These are phyloP conservation scores for Leccinum ochraceum DNA, from an alignment of 768 basidiomycete species.

Conservation along the genomic window DNA sequence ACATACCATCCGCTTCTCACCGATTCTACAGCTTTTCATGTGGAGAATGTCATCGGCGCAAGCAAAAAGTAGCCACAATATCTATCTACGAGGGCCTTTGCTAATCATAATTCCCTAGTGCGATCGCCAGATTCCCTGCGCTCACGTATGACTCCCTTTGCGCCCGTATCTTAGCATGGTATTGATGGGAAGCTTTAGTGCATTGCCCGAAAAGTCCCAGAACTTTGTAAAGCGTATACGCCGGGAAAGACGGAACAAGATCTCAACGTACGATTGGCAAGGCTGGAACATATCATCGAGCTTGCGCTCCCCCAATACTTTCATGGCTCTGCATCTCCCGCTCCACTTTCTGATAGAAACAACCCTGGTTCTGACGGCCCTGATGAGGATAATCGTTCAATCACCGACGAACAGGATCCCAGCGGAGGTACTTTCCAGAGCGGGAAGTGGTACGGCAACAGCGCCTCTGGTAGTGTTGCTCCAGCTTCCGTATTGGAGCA, in stretches of 20 bases:
- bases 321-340: slow-evolving; percentile 39
- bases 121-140: slow-evolving; percentile 83
- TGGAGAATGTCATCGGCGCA: slow-evolving; percentile 85
- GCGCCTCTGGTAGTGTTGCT: slow-evolving; percentile 81
- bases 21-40: slow-evolving; percentile 65
- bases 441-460: slow-evolving; percentile 84
- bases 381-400: slow-evolving; percentile 73
- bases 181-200: slow-evolving; percentile 49
- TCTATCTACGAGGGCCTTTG: slow-evolving; percentile 14
- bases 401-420: slow-evolving; percentile 75
- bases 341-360: slow-evolving; percentile 36
- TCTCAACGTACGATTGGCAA: slow-evolving; percentile 66
- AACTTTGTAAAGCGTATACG: slow-evolving; percentile 85
- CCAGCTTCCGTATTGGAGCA: slow-evolving; percentile 79
- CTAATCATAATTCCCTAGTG: slow-evolving; percentile 51
- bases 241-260: slow-evolving; percentile 87
- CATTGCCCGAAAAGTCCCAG: slow-evolving; percentile 82
- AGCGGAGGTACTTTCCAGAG: slow-evolving; percentile 77
- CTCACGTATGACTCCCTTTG: slow-evolving; percentile 57
- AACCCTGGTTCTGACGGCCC: slow-evolving; percentile 48
- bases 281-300: slow-evolving; percentile 82
- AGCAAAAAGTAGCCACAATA: slow-evolving; percentile 66
- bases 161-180: slow-evolving; percentile 6
- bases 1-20: slow-evolving; percentile 7
- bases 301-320: slow-evolving; percentile 76